A percentile compares a stretch with the other conserved stretches of the same genome.
Conservation (phyloP, 2,329 filamentous ascomycete species). For the Aspergillus quadrilineatus region DNA sequence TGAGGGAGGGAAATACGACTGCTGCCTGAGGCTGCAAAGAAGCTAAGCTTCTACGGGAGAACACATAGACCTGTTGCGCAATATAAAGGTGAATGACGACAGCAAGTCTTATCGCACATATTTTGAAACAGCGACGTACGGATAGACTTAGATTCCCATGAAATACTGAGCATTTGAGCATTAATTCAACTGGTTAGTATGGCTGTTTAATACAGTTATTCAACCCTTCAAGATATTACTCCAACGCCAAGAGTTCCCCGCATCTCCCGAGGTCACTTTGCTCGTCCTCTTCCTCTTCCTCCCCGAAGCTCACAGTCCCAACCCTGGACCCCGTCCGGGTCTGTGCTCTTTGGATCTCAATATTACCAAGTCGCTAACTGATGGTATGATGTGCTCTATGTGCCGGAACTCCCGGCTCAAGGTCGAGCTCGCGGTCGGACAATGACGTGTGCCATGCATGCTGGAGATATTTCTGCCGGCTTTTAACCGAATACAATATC, state of each 20-base stretch:
- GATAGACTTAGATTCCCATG: background rate
- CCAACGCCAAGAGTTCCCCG: background rate
- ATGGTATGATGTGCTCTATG: background rate
- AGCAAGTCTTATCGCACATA: no score
- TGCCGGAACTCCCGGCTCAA: background rate
- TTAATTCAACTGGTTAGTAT: background rate
- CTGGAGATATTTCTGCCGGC: background rate
- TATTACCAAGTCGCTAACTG: no score
- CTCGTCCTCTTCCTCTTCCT: background rate
- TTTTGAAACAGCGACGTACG: background rate
- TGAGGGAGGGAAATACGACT: background rate
- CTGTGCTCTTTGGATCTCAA: background rate
- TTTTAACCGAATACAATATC: background rate
- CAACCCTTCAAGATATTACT: background rate
- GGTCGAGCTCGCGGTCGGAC: background rate
- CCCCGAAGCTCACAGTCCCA: background rate
- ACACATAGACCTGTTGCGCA: background rate
- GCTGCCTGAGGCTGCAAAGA: slow-evolving; percentile 1
- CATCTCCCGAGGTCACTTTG: background rate
- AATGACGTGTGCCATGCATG: slow-evolving; percentile 1
- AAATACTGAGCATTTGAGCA: background rate
- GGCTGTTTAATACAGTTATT: no score
- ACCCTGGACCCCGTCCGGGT: background rate
- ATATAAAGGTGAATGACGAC: no score
- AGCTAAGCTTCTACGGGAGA: slow-evolving; percentile 10